These are phyloP conservation scores for Aspergillus cristatus DNA, from an alignment of 495 filamentous ascomycete genomes.

Conservation along the genomic window DNA sequence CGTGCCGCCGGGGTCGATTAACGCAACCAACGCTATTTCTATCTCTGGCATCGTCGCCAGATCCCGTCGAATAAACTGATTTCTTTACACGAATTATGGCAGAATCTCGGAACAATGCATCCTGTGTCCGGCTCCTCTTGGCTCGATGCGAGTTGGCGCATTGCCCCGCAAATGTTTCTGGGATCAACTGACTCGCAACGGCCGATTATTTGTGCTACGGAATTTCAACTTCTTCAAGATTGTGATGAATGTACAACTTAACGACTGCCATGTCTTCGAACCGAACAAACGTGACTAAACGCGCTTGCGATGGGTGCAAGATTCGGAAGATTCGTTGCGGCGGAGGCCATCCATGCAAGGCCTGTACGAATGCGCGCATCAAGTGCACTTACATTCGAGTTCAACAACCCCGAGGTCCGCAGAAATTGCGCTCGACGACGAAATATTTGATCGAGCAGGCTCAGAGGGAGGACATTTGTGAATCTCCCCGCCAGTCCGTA, in stretches of 20 bases:
- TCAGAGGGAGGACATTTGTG: not conserved
- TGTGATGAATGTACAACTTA: too few relatives aligned
- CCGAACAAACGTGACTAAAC: conserved; percentile 11
- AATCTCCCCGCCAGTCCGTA: too few relatives aligned
- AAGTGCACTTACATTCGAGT: conserved; percentile 30
- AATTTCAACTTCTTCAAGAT: too few relatives aligned
- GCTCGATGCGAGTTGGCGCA: too few relatives aligned
- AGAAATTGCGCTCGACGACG: conserved; percentile 22
- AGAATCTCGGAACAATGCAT: too few relatives aligned
- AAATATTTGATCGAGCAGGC: conserved; percentile 14
- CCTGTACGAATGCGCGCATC: conserved; percentile 25
- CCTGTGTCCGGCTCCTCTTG: too few relatives aligned
- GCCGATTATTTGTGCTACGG: too few relatives aligned
- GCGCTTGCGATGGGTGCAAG: conserved; percentile 26
- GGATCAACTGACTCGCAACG: too few relatives aligned
- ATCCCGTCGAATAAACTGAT: too few relatives aligned
- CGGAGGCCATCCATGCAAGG: conserved; percentile 15
- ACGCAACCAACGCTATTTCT: conserved; percentile 5
- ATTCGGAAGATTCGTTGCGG: conserved; percentile 24
- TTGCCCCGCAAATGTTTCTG: too few relatives aligned
- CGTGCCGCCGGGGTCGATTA: conserved; percentile 7
- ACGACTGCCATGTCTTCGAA: conserved; percentile 5
- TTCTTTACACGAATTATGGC: too few relatives aligned
- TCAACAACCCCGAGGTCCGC: conserved; percentile 24
- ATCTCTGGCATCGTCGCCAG: too few relatives aligned